These are phyloP conservation scores for Russula abietina DNA, from an alignment of 768 basidiomycete genomes.

Conservation along the genomic window DNA sequence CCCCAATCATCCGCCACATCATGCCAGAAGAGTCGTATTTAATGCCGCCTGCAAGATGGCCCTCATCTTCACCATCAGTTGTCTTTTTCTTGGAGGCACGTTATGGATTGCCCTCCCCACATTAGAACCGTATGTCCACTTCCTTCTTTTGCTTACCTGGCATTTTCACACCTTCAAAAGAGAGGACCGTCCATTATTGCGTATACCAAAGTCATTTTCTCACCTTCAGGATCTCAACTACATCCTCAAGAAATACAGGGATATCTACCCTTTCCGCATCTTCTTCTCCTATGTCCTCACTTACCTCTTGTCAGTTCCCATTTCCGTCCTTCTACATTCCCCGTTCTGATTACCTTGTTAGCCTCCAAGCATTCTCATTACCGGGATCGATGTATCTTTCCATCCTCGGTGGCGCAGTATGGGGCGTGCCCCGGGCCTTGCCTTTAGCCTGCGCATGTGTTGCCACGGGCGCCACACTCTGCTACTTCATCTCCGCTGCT, in stretches of 20 bases:
- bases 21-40: slow-evolving; percentile 57
- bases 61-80: slow-evolving; percentile 64
- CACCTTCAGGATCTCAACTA: slow-evolving; percentile 81
- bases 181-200: slow-evolving; percentile 66
- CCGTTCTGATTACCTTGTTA: slow-evolving; percentile 31
- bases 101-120: slow-evolving; percentile 80
- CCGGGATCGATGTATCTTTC: slow-evolving; percentile 98
- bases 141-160: neutral
- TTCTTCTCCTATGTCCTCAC: slow-evolving; percentile 82
- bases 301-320: slow-evolving; percentile 77
- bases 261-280: slow-evolving; percentile 80
- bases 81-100: slow-evolving; percentile 62
- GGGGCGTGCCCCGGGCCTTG: slow-evolving; percentile 81
- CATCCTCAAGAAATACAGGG: slow-evolving; percentile 86
- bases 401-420: slow-evolving; percentile 92
- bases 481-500: slow-evolving; percentile 87
- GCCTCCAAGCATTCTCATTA: slow-evolving; percentile 92
- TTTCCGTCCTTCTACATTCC: slow-evolving; percentile 16
- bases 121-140: slow-evolving; percentile 59
- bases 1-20: slow-evolving; percentile 34
- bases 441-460: slow-evolving; percentile 91
- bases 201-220: slow-evolving; percentile 81
- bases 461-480: slow-evolving; percentile 83
- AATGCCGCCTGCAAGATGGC: slow-evolving; percentile 82
- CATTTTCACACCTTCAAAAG: slow-evolving; percentile 35